These are phyloP conservation scores for Wickerhamomyces sp. DNA, from an alignment of 1,139 yeast genomes.

Conservation along the genomic window DNA sequence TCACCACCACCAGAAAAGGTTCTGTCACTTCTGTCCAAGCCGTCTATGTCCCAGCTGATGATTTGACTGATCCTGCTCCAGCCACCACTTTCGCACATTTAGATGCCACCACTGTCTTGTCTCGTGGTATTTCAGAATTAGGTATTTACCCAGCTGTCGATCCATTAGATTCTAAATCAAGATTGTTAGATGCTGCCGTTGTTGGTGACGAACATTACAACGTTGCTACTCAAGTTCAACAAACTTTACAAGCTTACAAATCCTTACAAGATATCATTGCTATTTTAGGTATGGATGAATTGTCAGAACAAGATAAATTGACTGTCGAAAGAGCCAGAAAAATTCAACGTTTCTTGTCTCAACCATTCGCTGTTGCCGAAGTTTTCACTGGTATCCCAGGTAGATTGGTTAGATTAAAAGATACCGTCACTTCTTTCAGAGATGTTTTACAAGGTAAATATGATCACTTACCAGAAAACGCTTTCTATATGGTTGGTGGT, in stretches of 20 bases:
- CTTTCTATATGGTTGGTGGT: slow-evolving; percentile 99
- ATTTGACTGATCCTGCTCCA: slow-evolving; percentile 99
- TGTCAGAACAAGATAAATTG: slow-evolving; percentile 96
- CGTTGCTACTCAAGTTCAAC: slow-evolving; percentile 92
- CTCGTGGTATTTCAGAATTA: slow-evolving; percentile 99
- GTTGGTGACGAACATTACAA: slow-evolving; percentile 99
- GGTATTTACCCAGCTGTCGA: slow-evolving; percentile 99
- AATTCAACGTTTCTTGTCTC: slow-evolving; percentile 99
- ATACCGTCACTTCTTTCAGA: slow-evolving; percentile 90
- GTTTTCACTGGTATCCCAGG: slow-evolving; percentile 99
- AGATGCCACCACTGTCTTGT: slow-evolving; percentile 99
- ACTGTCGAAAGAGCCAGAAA: slow-evolving; percentile 99
- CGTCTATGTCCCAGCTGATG: slow-evolving; percentile 99
- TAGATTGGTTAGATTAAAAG: slow-evolving; percentile 94
- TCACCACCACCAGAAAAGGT: slow-evolving; percentile 99
- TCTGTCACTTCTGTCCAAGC: slow-evolving; percentile 99
- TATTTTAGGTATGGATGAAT: slow-evolving; percentile 99
- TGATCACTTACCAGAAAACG: slow-evolving; percentile 98
- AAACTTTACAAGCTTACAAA: slow-evolving; percentile 98
- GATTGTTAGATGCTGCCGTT: slow-evolving; percentile 95
- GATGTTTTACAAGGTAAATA: slow-evolving; percentile 98
- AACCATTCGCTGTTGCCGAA: slow-evolving; percentile 99
- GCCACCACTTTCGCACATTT: slow-evolving; percentile 99
- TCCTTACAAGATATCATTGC: slow-evolving; percentile 99
- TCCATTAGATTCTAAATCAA: slow-evolving; percentile 98